These are phyloP conservation scores for Serpula lacrymans DNA, from an alignment of 768 basidiomycete species.

Conservation along the genomic window DNA sequence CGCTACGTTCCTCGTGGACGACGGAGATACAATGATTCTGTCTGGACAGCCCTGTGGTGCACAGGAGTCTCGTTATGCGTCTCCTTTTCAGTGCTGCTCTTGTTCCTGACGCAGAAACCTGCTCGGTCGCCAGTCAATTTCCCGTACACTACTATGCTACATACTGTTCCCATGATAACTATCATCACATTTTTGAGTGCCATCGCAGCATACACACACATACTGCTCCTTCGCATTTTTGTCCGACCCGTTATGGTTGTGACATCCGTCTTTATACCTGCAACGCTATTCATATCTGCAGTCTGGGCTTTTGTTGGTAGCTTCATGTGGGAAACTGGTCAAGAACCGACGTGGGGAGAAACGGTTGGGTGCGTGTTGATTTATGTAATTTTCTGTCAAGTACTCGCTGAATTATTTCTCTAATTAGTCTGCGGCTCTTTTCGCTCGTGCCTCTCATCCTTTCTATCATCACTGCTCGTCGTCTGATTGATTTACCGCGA, in stretches of 20 bases:
- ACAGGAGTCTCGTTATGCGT: slow-evolving; percentile 56
- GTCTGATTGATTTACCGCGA: slow-evolving; percentile 68
- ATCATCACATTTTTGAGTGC: slow-evolving; percentile 73
- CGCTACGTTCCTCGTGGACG: slow-evolving; percentile 59
- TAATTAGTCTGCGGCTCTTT: slow-evolving; percentile 66
- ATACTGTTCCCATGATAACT: slow-evolving; percentile 74
- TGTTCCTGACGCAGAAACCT: slow-evolving; percentile 56
- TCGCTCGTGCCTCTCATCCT: slow-evolving; percentile 70
- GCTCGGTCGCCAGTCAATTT: slow-evolving; percentile 29
- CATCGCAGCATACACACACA: slow-evolving; percentile 66
- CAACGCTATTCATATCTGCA: slow-evolving; percentile 68
- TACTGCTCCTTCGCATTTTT: slow-evolving; percentile 74
- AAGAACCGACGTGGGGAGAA: slow-evolving; percentile 76
- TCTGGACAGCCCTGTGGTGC: slow-evolving; percentile 70
- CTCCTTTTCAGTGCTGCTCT: slow-evolving; percentile 59
- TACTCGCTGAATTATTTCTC: slow-evolving; percentile 12
- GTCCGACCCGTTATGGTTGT: slow-evolving; percentile 80
- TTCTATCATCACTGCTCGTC: slow-evolving; percentile 66
- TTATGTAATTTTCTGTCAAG: slow-evolving; percentile 4
- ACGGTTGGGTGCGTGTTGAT: slow-evolving; percentile 61
- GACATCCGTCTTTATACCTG: slow-evolving; percentile 74
- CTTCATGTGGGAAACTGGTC: slow-evolving; percentile 55
- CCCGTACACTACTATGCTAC: slow-evolving; percentile 70
- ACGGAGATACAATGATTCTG: slow-evolving; percentile 70
- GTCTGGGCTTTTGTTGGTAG: slow-evolving; percentile 82